Evolutionary conservation across 306 rosid species (phyloP), one percentile per base, ranked within the genome.

Genomic region (Dryas alaskensis): DNA sequence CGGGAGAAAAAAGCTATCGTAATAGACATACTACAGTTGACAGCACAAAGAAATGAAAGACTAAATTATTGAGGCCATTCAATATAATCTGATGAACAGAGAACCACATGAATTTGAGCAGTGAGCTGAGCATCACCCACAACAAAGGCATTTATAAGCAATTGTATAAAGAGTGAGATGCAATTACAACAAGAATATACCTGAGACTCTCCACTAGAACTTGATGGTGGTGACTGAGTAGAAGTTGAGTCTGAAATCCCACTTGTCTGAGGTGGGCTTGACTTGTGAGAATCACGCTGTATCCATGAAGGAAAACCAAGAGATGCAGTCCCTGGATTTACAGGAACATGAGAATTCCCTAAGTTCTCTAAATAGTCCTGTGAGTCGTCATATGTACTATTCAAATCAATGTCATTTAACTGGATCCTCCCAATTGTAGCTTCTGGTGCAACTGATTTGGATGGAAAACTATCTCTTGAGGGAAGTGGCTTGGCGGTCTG

Each of bases 201-300:
- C 97, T 87, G 98, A 67, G 93, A 85, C 82, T 93, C 98, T 82
- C 98, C 98, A 74, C 86, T 88, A 49, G 93, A 93, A 81, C 98
- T 90, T 76, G 97, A 82, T 70, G 97, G 98, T 68, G 98, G 98
- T 68, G 98, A 93, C 77, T 82, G 98, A 8, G 96, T 89, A 84
- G 92, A 93, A 47, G 90, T 94, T 80, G 97, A 93, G 84, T 90
- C 97, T 74, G 98, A 93, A 79, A 89, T 87, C 78, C 96, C 83
- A 85, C 96, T 92, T 65, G 95, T 86, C 83, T 90, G 98, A 79
- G 98, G 97, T 45, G 97, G 98, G 77, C 98, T 93, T 64, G 97
- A 93, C 80, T 90, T 96, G 72, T 86, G 98, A 69, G 92, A 90
- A 69, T 81, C 93, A 17, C 55, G 91, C 73, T 84, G 97, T 45